These are phyloP conservation scores for Lactarius sanguifluus DNA, from an alignment of 768 basidiomycete species.

Conservation along the genomic window DNA sequence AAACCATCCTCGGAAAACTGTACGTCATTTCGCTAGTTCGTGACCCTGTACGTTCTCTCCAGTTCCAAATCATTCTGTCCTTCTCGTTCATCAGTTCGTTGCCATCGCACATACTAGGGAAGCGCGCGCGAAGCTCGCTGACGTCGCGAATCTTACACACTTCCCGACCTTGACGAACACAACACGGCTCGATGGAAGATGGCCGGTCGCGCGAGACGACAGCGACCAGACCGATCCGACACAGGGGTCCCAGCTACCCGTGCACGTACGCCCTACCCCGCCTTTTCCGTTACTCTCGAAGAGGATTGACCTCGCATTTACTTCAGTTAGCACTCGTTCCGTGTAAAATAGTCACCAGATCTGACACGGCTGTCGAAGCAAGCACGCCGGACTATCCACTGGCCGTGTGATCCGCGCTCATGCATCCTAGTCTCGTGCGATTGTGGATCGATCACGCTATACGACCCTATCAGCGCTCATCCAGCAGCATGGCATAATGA, in stretches of 20 bases:
- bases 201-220: not conserved
- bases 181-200: not conserved
- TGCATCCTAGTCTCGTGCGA: not conserved
- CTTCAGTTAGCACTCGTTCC: constrained; percentile 6
- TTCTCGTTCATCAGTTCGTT: not conserved
- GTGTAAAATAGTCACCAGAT: not conserved
- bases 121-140: constrained; percentile 13
- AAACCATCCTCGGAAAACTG: constrained; percentile 35
- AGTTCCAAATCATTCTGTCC: not conserved
- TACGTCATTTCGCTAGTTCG: constrained; percentile 36
- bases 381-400: not conserved
- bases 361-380: not conserved
- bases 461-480: not conserved
- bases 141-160: not conserved
- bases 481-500: not conserved
- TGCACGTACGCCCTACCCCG: not conserved
- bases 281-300: not conserved
- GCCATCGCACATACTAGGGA: constrained; percentile 9
- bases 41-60: constrained; percentile 32
- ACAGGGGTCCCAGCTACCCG: constrained; percentile 1
- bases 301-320: not conserved
- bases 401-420: not conserved
- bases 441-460: not conserved
- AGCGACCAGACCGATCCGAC: not conserved
- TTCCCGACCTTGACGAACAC: constrained; percentile 15